Base-by-base conservation (phyloP, 129 eudicot species). In the Cynara cardunculus region DNA sequence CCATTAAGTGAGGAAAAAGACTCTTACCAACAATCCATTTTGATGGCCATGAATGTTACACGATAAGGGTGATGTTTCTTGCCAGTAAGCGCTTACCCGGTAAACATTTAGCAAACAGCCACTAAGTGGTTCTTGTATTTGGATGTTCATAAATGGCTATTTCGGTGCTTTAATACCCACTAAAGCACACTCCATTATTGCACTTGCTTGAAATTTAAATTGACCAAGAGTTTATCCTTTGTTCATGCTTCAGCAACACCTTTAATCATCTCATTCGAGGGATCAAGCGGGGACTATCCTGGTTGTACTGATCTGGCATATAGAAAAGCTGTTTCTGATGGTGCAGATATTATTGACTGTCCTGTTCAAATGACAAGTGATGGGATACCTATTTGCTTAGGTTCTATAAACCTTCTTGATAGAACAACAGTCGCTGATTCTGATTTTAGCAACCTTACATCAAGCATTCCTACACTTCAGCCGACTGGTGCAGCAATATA, bases 201-300 rank as follows among this genome's bases (percentile, higher is more conserved):
- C 25, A 21, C 68, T 4, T 4, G 4, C 62, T 49, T 61, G 7
- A 61, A 6, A 19, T 6, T 19, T 12, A 6, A 46, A 46, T 56
- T 82, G 73, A 76, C 24, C 61, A 56, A 61, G 71, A 53, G 72
- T 31, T 76, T 82, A 26, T 80, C 68, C 21, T 77, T 44, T 80
- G 25, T 72, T 70, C 62, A 80, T 56, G 37, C 41, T 89, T 30
- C 95, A 96, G 99, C 75, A 35, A 88, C 84, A 14, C 84, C 92
- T 77, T 75, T 88, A 87, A 87, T 92, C 84, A 90, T 96, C 76
- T 76, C 95, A 79, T 78, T 85, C 14, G 89, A 92, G 78, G 99
- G 99, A 77, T 94, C 99, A 73, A 96, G 99, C 80, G 99, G 99
- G 62, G 89, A 90, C 85, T 96, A 88, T 84, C 99, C 99, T 37